phyloP scores from a whole-genome alignment of 495 filamentous ascomycete genomes.

The Tricharina praecox region DNA sequence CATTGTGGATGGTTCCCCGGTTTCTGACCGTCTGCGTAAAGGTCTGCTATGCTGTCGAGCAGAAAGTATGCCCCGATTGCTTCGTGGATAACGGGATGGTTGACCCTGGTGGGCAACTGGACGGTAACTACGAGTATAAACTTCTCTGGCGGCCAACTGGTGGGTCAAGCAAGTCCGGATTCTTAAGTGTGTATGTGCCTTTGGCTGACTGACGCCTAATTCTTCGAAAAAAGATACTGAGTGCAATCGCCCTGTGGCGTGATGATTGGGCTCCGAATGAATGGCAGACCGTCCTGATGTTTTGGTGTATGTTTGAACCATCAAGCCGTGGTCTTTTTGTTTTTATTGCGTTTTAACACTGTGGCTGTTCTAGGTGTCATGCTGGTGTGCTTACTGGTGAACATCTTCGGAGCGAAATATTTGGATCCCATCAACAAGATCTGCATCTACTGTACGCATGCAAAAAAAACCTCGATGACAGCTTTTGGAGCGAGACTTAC shows the following conservation, averaged over 20 bases:
- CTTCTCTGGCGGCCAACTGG: conserved; percentile 40
- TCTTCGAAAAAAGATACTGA: too few species aligned
- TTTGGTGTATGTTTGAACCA: conserved; percentile 36
- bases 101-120: conserved; percentile 37
- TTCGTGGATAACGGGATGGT: conserved; percentile 35
- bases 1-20: too few species aligned
- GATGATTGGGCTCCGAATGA: conserved; percentile 43
- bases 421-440: conserved; percentile 51
- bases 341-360: background rate
- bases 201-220: too few species aligned
- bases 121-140: conserved; percentile 37
- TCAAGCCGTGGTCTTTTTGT: background rate
- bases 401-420: conserved; percentile 40
- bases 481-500: too few species aligned
- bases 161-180: too few species aligned
- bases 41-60: conserved; percentile 34
- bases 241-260: conserved; percentile 43
- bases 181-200: too few species aligned
- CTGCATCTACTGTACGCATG: conserved; percentile 52
- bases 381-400: conserved; percentile 39
- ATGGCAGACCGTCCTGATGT: conserved; percentile 48
- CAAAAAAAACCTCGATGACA: too few species aligned
- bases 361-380: conserved; percentile 30
- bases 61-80: conserved; percentile 33
- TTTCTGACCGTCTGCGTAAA: conserved; percentile 1